These are phyloP conservation scores for Pythium angustatum DNA, from an alignment of 352 stramenopile genomes.

Conservation along the genomic window DNA sequence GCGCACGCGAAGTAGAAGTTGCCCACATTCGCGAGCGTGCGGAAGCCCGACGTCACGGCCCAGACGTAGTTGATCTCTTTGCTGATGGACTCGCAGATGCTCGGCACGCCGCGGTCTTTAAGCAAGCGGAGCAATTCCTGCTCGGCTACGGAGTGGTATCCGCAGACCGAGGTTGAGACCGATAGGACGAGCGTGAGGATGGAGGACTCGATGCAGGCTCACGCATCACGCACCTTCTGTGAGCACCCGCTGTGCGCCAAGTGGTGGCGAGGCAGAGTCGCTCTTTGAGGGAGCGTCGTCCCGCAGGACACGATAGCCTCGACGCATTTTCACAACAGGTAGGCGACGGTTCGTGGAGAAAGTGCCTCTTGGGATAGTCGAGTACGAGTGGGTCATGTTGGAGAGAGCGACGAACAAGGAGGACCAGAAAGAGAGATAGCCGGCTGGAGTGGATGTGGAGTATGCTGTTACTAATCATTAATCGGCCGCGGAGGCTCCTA, in stretches of 20 bases:
- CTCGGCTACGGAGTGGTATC: conserved; percentile 56
- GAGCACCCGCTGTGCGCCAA: conserved; percentile 11
- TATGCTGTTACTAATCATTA: conserved; percentile 30
- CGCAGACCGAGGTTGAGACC: no score
- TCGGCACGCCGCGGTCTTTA: conserved; percentile 58
- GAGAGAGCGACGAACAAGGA: background rate
- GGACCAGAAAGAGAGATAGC: background rate
- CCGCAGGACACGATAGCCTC: conserved; percentile 16
- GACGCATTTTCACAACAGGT: conserved; percentile 6
- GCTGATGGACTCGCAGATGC: conserved; percentile 70
- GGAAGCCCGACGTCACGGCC: conserved; percentile 69
- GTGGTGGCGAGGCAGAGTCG: background rate
- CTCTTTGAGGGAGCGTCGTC: background rate
- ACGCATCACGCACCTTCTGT: conserved; percentile 16
- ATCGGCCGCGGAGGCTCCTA: conserved; percentile 14
- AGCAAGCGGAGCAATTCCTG: conserved; percentile 64
- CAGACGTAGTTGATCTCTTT: conserved; percentile 80
- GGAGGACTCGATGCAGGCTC: background rate
- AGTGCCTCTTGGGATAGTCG: conserved; percentile 11
- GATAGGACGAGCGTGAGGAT: background rate
- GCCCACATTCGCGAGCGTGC: conserved; percentile 61
- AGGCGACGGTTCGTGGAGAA: background rate
- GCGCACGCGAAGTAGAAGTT: conserved; percentile 83
- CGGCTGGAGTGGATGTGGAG: background rate
- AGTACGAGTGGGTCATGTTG: no score